Base-by-base conservation (phyloP, 352 stramenopile species). In the Phytophthora fragariaefolia region DNA sequence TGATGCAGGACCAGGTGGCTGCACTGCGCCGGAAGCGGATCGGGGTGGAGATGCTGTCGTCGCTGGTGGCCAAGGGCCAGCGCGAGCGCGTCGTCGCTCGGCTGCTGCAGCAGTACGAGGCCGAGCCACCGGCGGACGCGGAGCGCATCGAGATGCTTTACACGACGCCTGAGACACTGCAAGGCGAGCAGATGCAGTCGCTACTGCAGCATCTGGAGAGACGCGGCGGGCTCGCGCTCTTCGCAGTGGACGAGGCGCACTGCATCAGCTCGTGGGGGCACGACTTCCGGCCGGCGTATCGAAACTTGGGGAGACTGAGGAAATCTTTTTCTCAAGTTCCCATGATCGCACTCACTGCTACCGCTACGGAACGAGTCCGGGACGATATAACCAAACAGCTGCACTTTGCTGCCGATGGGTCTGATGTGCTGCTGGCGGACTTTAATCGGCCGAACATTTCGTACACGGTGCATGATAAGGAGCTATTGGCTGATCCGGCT, bases 251-350 rank as follows among this genome's bases (percentile, higher is more conserved):
- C 58, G 94, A 98, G 63, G 92, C 91, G 4, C 94, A 98, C 63
- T 98, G 93, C 72, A 90, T 98, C 69, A 96, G 85, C 28, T 90
- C 97, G 9, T 97, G 90, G 91, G 82, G 34, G 63, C 81, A 97
- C 70, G 93, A 98, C 72, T 98, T 98, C 63, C 77, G 94, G 1
- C 88, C 91, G 5, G 76, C 80, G 48, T 91, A 89, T 57, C 78
- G 74, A 4, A 73, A 74, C 8, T 51, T 91, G 40, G 78, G 82
- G 1, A 66, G 55, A 18, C 28, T 91, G 18, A 81, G 80, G 6
- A 56, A 53, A 3, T 23, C 30, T 27, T 82, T 82, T 13, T 71
- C 71, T 3, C 63, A 23, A 34, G 58, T 85, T 0, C 79, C 79
- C 0, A 77, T 97, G 62, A 85, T 98, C 52, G 93, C 91, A 8